A percentile compares a stretch with the other conserved stretches of the same genome.
Evolutionary conservation across 2,329 filamentous ascomycete species (phyloP).

Genomic region (Periglandula ipomoeae): DNA sequence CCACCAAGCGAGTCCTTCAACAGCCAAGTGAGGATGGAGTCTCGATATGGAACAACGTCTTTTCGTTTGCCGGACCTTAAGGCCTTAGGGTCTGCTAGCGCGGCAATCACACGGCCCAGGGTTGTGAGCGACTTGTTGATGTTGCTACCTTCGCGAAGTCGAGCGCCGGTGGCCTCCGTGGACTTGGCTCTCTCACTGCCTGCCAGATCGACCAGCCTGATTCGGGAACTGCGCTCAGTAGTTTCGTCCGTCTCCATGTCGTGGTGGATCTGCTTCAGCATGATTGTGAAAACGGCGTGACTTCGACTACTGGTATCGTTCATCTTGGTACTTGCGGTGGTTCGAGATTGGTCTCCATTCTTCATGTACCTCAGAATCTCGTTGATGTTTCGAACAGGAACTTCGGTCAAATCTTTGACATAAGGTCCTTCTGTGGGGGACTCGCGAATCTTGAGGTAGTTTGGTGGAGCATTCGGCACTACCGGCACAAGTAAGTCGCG

Average conservation of each 20-base stretch:
- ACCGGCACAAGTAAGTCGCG: conserved; percentile 81
- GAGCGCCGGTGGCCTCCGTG: conserved; percentile 86
- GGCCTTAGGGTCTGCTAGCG: conserved; percentile 64
- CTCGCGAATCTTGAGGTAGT: conserved; percentile 96
- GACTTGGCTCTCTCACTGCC: conserved; percentile 92
- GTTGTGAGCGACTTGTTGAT: conserved; percentile 99
- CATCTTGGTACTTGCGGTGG: conserved; percentile 94
- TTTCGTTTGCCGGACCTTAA: conserved; percentile 45
- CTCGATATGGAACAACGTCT: conserved; percentile 79
- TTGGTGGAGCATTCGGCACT: conserved; percentile 59
- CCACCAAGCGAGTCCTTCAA: conserved; percentile 93
- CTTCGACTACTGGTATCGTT: conserved; percentile 96
- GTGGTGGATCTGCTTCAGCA: conserved; percentile 96
- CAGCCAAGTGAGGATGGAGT: conserved; percentile 76
- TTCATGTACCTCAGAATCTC: conserved; percentile 91
- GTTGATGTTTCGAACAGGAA: conserved; percentile 75
- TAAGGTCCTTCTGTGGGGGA: conserved; percentile 92
- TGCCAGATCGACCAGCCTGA: conserved; percentile 88
- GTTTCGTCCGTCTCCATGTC: conserved; percentile 97
- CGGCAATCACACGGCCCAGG: conserved; percentile 89
- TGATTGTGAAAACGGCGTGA: conserved; percentile 96
- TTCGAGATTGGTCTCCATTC: conserved; percentile 77
- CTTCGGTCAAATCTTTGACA: conserved; percentile 91
- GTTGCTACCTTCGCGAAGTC: conserved; percentile 88
- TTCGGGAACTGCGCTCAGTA: conserved; percentile 86